These are phyloP conservation scores for Daldinia grandis DNA, from an alignment of 495 filamentous ascomycete genomes.

Conservation along the genomic window DNA sequence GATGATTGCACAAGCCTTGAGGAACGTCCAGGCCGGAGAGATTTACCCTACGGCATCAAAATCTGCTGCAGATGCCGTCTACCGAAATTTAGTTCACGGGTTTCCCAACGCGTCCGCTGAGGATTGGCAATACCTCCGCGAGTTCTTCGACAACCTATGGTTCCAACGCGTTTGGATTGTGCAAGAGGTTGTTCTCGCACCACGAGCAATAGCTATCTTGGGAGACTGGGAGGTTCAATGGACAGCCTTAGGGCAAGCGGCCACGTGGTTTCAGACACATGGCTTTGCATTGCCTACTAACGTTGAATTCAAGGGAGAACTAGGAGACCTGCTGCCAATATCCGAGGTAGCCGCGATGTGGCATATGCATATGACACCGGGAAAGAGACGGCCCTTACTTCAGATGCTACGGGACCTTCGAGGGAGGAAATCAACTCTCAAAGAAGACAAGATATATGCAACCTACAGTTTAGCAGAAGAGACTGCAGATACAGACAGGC, in stretches of 20 bases:
- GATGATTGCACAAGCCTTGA: slow-evolving; percentile 29
- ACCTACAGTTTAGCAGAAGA: slow-evolving; percentile 34
- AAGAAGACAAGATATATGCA: slow-evolving; percentile 33
- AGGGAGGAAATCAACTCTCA: slow-evolving; percentile 23
- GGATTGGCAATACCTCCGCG: slow-evolving; percentile 23
- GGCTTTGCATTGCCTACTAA: slow-evolving; percentile 27
- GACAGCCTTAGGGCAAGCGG: slow-evolving; percentile 24
- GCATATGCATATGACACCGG: slow-evolving; percentile 16
- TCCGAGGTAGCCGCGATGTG: slow-evolving; percentile 28
- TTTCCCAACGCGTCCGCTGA: slow-evolving; percentile 13
- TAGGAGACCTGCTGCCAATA: slow-evolving; percentile 22
- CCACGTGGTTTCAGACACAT: slow-evolving; percentile 22
- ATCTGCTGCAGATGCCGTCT: slow-evolving; percentile 16
- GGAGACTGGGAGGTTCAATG: slow-evolving; percentile 33
- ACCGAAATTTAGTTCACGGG: slow-evolving; percentile 22
- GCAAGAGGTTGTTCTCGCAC: slow-evolving; percentile 35
- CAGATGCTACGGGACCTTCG: slow-evolving; percentile 29
- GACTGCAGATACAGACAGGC: slow-evolving; percentile 9
- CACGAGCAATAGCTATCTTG: slow-evolving; percentile 23
- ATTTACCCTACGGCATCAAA: slow-evolving; percentile 11
- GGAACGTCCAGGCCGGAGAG: slow-evolving; percentile 18
- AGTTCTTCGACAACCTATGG: slow-evolving; percentile 31
- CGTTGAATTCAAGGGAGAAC: slow-evolving; percentile 15
- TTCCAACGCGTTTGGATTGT: slow-evolving; percentile 38
- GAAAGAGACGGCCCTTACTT: slow-evolving; percentile 26